Evolutionary conservation across 2,329 filamentous ascomycete species (phyloP).

Genomic region (Fusarium globosum): DNA sequence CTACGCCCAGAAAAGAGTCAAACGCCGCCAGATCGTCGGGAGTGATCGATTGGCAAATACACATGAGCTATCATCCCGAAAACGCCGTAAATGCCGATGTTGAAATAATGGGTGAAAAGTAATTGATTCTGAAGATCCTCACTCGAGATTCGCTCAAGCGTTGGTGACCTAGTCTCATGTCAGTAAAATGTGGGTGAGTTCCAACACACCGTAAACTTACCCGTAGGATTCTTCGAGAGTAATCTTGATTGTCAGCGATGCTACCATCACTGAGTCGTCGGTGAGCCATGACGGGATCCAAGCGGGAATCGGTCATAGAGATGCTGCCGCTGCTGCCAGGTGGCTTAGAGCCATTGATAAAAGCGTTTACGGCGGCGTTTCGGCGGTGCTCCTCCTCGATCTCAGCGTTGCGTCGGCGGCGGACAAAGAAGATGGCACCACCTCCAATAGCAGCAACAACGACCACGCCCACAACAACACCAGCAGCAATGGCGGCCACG

Average conservation of each 20-base stretch:
- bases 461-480: conserved; percentile 86
- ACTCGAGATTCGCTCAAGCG: conserved; percentile 56
- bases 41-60: conserved; percentile 49
- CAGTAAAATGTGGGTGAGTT: background rate
- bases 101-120: conserved; percentile 31
- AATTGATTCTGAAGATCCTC: conserved; percentile 18
- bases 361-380: conserved; percentile 81
- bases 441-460: conserved; percentile 73
- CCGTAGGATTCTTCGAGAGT: conserved; percentile 94
- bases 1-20: conserved; percentile 52
- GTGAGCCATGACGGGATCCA: conserved; percentile 87
- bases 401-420: conserved; percentile 78
- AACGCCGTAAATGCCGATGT: conserved; percentile 57
- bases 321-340: conserved; percentile 71
- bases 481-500: conserved; percentile 86
- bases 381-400: conserved; percentile 87
- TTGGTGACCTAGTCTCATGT: conserved; percentile 63
- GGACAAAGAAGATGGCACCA: conserved; percentile 78
- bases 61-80: conserved; percentile 53
- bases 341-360: conserved; percentile 73
- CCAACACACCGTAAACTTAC: conserved; percentile 58
- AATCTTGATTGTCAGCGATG: conserved; percentile 97
- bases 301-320: conserved; percentile 83
- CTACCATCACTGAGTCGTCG: conserved; percentile 92
- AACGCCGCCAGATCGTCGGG: conserved; percentile 53